These are phyloP conservation scores for Fragosphaeria purpurea DNA, from an alignment of 2,329 filamentous ascomycete species.

Conservation along the genomic window DNA sequence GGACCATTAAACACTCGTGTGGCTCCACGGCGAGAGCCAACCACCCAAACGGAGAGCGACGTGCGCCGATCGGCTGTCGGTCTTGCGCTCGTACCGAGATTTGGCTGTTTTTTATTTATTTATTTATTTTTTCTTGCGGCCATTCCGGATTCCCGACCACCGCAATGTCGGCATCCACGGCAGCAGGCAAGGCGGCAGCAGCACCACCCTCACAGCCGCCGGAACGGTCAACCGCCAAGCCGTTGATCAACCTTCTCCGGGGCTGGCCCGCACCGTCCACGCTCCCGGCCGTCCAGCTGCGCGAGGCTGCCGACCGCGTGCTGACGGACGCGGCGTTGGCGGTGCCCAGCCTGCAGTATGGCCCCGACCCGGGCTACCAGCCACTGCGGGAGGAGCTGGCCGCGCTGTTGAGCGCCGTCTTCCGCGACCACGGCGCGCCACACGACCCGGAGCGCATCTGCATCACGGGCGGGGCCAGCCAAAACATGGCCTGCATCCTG, in stretches of 20 bases:
- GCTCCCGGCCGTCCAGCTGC: slow-evolving; percentile 55
- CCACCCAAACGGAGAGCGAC: too few species aligned
- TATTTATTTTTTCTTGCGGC: too few species aligned
- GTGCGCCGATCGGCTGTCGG: too few species aligned
- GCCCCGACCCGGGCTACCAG: slow-evolving; percentile 63
- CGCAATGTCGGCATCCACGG: background rate
- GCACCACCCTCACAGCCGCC: background rate
- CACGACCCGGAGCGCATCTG: slow-evolving; percentile 53
- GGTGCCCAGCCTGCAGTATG: slow-evolving; percentile 63
- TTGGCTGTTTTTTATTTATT: too few species aligned
- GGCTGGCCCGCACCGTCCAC: slow-evolving; percentile 58
- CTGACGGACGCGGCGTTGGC: slow-evolving; percentile 47
- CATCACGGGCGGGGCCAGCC: slow-evolving; percentile 76
- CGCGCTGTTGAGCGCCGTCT: slow-evolving; percentile 58
- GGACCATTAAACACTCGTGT: too few species aligned
- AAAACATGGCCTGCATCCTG: slow-evolving; percentile 68
- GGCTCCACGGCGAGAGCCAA: too few species aligned
- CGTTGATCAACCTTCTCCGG: slow-evolving; percentile 52
- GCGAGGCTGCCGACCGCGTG: slow-evolving; percentile 47
- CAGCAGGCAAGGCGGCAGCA: background rate
- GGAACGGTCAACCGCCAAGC: slow-evolving; percentile 15
- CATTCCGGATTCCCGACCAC: too few species aligned
- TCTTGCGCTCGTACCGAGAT: too few species aligned
- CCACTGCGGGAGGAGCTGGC: slow-evolving; percentile 61
- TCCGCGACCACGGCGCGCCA: slow-evolving; percentile 22